Conservation (phyloP, 345 rosid species). For the Eucalyptus victrix region DNA sequence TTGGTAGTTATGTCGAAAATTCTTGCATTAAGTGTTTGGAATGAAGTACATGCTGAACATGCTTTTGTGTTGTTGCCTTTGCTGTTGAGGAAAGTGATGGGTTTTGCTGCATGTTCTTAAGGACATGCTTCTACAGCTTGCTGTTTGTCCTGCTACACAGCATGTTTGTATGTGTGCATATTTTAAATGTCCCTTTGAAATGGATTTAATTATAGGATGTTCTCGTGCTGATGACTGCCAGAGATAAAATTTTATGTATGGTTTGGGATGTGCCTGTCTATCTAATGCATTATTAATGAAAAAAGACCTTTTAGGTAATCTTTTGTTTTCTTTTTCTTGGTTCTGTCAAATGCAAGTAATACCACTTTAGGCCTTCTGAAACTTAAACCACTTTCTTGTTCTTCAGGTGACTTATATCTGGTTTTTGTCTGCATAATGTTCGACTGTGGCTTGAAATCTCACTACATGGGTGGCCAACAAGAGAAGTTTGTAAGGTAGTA, state of each 20-base stretch:
- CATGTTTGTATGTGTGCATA: background rate
- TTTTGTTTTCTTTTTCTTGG: background rate
- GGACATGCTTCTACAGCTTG: background rate
- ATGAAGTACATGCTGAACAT: background rate
- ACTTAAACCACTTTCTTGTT: background rate
- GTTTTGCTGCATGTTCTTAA: background rate
- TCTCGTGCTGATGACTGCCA: background rate
- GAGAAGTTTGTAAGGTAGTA: slow-evolving; percentile 87
- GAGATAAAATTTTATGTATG: background rate
- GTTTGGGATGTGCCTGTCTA: background rate
- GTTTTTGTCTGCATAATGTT: slow-evolving; percentile 46
- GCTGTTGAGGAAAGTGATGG: background rate
- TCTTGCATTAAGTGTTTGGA: background rate
- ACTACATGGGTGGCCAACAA: slow-evolving; percentile 50
- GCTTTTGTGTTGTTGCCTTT: background rate
- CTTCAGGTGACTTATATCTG: slow-evolving; percentile 36
- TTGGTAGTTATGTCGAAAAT: background rate
- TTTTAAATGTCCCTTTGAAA: background rate
- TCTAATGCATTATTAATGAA: background rate
- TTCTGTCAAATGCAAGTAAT: background rate
- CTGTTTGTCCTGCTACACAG: background rate
- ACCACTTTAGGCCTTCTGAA: background rate
- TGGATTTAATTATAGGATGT: background rate
- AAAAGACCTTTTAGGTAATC: background rate
- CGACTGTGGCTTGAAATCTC: slow-evolving; percentile 51